phyloP scores from a whole-genome alignment of 495 filamentous ascomycete species.

The Hyaloscypha bicolor region DNA sequence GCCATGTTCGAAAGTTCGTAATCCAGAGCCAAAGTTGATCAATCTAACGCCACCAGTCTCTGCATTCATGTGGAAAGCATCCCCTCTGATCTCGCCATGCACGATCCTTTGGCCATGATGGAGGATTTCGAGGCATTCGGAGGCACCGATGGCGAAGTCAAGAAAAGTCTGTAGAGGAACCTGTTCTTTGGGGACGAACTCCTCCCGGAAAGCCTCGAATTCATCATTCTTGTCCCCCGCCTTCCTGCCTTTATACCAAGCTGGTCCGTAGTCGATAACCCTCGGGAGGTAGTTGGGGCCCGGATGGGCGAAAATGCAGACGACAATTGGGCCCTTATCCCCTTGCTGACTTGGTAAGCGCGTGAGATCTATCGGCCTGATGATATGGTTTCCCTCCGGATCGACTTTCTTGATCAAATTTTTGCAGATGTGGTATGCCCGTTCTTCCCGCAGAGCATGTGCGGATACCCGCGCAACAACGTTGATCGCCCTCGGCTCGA shows the following conservation, averaged over 20 bases:
- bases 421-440: slow-evolving; percentile 79
- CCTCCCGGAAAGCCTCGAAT: slow-evolving; percentile 20
- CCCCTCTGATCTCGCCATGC: slow-evolving; percentile 84
- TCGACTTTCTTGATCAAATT: slow-evolving; percentile 70
- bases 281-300: slow-evolving; percentile 72
- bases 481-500: slow-evolving; percentile 8
- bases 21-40: slow-evolving; percentile 80
- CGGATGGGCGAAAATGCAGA: slow-evolving; percentile 77
- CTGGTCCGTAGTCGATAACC: slow-evolving; percentile 72
- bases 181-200: slow-evolving; percentile 49
- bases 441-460: slow-evolving; percentile 78
- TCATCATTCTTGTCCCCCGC: slow-evolving; percentile 16
- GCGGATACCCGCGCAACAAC: slow-evolving; percentile 80
- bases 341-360: slow-evolving; percentile 63
- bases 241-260: slow-evolving; percentile 28
- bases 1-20: slow-evolving; percentile 84
- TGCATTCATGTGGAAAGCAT: slow-evolving; percentile 82
- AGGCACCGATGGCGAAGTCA: slow-evolving; percentile 85
- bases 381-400: slow-evolving; percentile 71
- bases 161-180: slow-evolving; percentile 75
- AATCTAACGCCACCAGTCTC: slow-evolving; percentile 72
- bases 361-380: slow-evolving; percentile 72
- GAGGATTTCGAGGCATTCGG: slow-evolving; percentile 80
- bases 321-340: slow-evolving; percentile 65
- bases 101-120: slow-evolving; percentile 82